Evolutionary conservation across 202 grass and related monocot genomes (phyloP).

Genomic region (Carex arenaria): DNA sequence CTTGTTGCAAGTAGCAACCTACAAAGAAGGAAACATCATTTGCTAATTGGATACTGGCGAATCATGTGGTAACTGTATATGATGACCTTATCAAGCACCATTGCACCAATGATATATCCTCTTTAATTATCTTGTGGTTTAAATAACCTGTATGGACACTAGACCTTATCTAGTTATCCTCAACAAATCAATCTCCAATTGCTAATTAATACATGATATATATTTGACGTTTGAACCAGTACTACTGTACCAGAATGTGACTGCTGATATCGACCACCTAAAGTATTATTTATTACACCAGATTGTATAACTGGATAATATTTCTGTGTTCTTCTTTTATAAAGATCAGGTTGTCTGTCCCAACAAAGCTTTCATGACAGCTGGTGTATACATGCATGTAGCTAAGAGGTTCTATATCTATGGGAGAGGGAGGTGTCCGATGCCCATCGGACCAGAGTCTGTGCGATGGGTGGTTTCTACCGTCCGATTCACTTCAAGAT

Average conservation of each 20-base stretch:
- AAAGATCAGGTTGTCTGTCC: background rate
- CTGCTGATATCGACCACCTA: background rate
- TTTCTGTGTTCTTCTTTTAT: background rate
- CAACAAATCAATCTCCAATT: background rate
- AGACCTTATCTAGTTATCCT: constrained; percentile 6
- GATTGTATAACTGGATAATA: background rate
- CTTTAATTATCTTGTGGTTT: background rate
- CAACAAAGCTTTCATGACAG: constrained; percentile 19
- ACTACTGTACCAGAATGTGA: constrained; percentile 1
- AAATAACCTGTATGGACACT: constrained; percentile 6
- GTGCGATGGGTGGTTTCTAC: too few relatives aligned
- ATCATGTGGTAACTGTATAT: background rate
- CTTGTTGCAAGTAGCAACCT: background rate
- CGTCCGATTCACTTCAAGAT: too few relatives aligned
- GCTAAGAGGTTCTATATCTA: too few relatives aligned
- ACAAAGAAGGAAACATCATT: background rate
- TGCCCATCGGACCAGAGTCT: too few relatives aligned
- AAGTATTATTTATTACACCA: background rate
- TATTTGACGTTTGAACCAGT: background rate
- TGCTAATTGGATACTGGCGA: background rate
- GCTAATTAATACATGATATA: background rate
- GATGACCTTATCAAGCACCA: background rate
- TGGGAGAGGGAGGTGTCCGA: too few relatives aligned
- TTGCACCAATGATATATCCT: background rate
- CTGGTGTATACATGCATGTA: constrained; percentile 2